Conservation (phyloP, 768 basidiomycete species). For the Daedaleopsis nitida region DNA sequence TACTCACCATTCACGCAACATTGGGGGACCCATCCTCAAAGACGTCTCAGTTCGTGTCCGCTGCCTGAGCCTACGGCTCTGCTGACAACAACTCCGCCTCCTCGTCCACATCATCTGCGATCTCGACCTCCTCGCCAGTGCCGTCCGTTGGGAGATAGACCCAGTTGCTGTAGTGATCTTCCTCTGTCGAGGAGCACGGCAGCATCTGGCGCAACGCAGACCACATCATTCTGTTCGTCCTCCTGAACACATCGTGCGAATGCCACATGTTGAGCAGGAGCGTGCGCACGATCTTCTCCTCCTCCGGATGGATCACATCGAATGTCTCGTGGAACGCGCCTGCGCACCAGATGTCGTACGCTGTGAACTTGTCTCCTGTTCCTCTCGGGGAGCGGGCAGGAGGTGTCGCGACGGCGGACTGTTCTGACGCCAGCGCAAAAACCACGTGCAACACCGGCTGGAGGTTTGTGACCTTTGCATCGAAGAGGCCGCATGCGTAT, state of each 20-base stretch:
- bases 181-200: background rate
- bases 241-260: background rate
- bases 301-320: background rate
- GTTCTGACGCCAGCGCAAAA: conserved; percentile 23
- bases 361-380: conserved; percentile 4
- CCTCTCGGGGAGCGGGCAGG: background rate
- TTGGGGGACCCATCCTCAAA: too few relatives aligned
- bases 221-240: background rate
- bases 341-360: conserved; percentile 23
- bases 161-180: background rate
- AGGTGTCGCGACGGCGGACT: background rate
- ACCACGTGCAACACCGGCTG: conserved; percentile 19
- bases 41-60: too few relatives aligned
- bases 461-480: conserved; percentile 22
- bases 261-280: background rate
- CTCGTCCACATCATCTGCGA: conserved; percentile 1
- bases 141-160: background rate
- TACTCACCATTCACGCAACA: too few relatives aligned
- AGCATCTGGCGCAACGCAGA: background rate
- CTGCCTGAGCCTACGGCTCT: too few relatives aligned
- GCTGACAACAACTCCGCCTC: background rate
- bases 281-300: background rate
- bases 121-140: background rate
- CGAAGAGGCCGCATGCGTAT: conserved; percentile 21
- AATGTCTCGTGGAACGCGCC: conserved; percentile 8